Evolutionary conservation across 2,329 filamentous ascomycete genomes (phyloP).

Genomic region (Colletotrichum sp.): DNA sequence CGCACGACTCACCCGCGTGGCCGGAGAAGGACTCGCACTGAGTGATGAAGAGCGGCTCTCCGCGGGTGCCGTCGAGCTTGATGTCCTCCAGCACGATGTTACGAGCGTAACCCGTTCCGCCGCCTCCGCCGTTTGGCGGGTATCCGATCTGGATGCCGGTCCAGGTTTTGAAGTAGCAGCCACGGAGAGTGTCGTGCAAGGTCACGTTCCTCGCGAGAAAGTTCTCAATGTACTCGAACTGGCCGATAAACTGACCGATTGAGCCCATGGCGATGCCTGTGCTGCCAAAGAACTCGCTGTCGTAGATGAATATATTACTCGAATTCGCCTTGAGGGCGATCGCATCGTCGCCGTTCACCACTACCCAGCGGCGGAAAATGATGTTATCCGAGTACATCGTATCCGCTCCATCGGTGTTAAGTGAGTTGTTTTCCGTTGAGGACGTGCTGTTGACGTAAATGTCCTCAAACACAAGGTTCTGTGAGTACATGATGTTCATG

Average conservation of each 20-base stretch:
- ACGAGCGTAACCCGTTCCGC: slow-evolving; percentile 49
- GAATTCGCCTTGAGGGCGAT: slow-evolving; percentile 62
- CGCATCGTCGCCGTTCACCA: slow-evolving; percentile 58
- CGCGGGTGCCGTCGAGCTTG: slow-evolving; percentile 27
- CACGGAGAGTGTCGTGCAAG: slow-evolving; percentile 50
- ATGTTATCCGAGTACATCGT: slow-evolving; percentile 59
- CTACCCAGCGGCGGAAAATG: slow-evolving; percentile 53
- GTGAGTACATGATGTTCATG: slow-evolving; percentile 56
- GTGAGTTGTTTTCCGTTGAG: slow-evolving; percentile 31
- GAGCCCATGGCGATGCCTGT: slow-evolving; percentile 62
- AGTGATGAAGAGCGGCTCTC: slow-evolving; percentile 36
- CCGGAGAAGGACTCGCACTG: slow-evolving; percentile 42
- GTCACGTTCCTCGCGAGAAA: slow-evolving; percentile 53
- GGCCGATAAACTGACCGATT: slow-evolving; percentile 58
- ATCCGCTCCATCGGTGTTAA: slow-evolving; percentile 51
- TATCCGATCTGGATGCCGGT: slow-evolving; percentile 54
- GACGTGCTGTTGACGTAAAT: slow-evolving; percentile 60
- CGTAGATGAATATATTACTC: slow-evolving; percentile 56
- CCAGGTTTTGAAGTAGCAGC: slow-evolving; percentile 65
- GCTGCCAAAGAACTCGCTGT: slow-evolving; percentile 54
- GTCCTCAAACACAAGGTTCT: slow-evolving; percentile 51
- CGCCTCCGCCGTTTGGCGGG: slow-evolving; percentile 64
- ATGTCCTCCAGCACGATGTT: slow-evolving; percentile 37
- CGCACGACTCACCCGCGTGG: slow-evolving; percentile 36
- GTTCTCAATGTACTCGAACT: slow-evolving; percentile 54